phyloP scores from a whole-genome alignment of 805 yeast genomes.

The Yamadazyma endophytica region DNA sequence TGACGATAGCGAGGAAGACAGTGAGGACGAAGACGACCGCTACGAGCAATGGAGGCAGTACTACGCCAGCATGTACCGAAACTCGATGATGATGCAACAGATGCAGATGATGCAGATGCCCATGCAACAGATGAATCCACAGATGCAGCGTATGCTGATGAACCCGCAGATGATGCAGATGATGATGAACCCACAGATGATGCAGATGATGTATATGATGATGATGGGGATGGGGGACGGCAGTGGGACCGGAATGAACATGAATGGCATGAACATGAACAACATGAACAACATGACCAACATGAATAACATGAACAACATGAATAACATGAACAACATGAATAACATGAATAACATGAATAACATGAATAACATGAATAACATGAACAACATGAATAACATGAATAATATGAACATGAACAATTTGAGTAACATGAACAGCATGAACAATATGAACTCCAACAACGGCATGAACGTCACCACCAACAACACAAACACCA shows the following conservation, averaged over 20 bases:
- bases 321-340: neutral
- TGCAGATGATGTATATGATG: constrained; percentile 5
- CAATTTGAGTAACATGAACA: neutral
- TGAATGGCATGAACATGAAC: constrained; percentile 3
- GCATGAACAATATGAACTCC: constrained; percentile 6
- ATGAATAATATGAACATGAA: constrained; percentile 1
- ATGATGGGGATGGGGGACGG: constrained; percentile 1
- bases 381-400: constrained; percentile 8
- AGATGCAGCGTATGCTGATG: constrained; percentile 6
- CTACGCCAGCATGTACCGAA: constrained; percentile 16
- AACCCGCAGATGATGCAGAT: constrained; percentile 7
- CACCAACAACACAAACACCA: no score
- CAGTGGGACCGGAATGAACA: constrained; percentile 1
- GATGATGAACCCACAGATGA: constrained; percentile 7
- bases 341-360: constrained; percentile 5
- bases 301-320: constrained; percentile 5
- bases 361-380: constrained; percentile 6
- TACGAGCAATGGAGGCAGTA: constrained; percentile 37
- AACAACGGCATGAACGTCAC: constrained; percentile 2
- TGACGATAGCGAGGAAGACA: constrained; percentile 7
- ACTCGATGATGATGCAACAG: constrained; percentile 13
- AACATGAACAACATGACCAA: constrained; percentile 5
- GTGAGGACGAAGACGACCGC: constrained; percentile 9
- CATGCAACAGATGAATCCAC: constrained; percentile 3
- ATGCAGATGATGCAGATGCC: constrained; percentile 1